These are phyloP conservation scores for Naganishia antarctica DNA, from an alignment of 768 basidiomycete genomes.

Conservation along the genomic window DNA sequence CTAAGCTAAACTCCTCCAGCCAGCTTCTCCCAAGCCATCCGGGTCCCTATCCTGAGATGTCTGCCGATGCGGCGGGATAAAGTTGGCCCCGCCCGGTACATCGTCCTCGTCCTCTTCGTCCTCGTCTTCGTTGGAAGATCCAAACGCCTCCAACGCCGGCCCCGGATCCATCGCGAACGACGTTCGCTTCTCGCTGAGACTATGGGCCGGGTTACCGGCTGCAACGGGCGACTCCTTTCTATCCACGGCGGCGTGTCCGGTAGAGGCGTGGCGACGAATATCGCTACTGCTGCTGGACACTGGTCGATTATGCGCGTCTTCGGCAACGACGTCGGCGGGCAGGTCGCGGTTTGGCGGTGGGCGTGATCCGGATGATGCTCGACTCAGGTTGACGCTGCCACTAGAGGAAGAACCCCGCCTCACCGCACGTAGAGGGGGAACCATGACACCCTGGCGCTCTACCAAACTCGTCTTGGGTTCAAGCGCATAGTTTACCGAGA, in stretches of 20 bases:
- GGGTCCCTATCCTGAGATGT: constrained; percentile 12
- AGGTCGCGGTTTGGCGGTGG: not conserved
- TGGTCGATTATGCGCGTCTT: constrained; percentile 1
- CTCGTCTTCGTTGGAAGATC: constrained; percentile 27
- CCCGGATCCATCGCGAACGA: constrained; percentile 44
- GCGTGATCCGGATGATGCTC: constrained; percentile 1
- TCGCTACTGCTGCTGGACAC: constrained; percentile 11
- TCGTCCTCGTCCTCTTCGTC: constrained; percentile 37
- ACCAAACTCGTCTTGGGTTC: constrained; percentile 42
- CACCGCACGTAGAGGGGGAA: constrained; percentile 41
- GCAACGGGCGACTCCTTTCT: not conserved
- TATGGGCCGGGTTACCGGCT: constrained; percentile 24
- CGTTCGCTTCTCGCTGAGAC: constrained; percentile 33
- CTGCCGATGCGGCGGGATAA: constrained; percentile 45
- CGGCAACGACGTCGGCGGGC: not conserved
- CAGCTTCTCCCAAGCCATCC: constrained; percentile 12
- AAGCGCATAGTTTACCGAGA: constrained; percentile 10
- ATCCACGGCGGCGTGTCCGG: not conserved
- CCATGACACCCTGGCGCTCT: constrained; percentile 39
- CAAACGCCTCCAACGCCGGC: constrained; percentile 39
- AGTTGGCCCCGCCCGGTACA: constrained; percentile 37
- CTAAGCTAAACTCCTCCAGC: constrained; percentile 9
- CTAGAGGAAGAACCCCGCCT: constrained; percentile 27
- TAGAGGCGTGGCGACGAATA: constrained; percentile 9
- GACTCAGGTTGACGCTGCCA: not conserved